These are phyloP conservation scores for Aureobasidium vineae DNA, from an alignment of 2,329 filamentous ascomycete species.

Conservation along the genomic window DNA sequence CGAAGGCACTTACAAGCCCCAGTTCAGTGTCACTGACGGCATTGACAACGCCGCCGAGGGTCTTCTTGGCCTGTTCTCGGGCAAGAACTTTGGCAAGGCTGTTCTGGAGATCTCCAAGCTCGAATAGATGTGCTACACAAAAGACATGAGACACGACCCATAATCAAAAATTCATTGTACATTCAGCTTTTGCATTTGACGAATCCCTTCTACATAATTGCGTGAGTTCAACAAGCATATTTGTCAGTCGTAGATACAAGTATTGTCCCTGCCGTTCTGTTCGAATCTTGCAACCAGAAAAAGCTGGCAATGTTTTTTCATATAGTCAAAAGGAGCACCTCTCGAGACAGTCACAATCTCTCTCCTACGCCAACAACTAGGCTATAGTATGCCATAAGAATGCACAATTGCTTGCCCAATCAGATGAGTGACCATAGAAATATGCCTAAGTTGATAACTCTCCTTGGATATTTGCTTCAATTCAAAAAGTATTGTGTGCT, in stretches of 20 bases:
- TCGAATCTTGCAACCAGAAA: not conserved
- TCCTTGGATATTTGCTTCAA: too few relatives aligned
- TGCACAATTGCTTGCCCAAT: too few relatives aligned
- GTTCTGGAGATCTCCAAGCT: constrained; percentile 61
- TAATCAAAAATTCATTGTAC: not conserved
- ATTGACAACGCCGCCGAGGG: constrained; percentile 75
- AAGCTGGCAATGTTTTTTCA: too few relatives aligned
- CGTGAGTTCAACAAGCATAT: not conserved
- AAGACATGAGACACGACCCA: constrained; percentile 17
- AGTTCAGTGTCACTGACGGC: constrained; percentile 66
- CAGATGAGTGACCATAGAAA: too few relatives aligned
- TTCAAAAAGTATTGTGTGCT: too few relatives aligned
- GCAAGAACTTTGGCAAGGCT: constrained; percentile 85
- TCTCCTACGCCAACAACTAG: too few relatives aligned
- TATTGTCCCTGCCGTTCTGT: not conserved
- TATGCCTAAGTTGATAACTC: too few relatives aligned
- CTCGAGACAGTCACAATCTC: too few relatives aligned
- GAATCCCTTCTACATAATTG: not conserved
- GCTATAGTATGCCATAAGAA: too few relatives aligned
- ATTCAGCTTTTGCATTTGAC: not conserved
- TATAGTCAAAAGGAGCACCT: too few relatives aligned
- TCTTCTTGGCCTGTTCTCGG: constrained; percentile 70
- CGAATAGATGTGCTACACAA: constrained; percentile 1
- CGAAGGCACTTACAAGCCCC: constrained; percentile 71
- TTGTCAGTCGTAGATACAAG: not conserved